Base-by-base conservation (phyloP, 2,329 filamentous ascomycete genomes). In the Penicillium sp. region DNA sequence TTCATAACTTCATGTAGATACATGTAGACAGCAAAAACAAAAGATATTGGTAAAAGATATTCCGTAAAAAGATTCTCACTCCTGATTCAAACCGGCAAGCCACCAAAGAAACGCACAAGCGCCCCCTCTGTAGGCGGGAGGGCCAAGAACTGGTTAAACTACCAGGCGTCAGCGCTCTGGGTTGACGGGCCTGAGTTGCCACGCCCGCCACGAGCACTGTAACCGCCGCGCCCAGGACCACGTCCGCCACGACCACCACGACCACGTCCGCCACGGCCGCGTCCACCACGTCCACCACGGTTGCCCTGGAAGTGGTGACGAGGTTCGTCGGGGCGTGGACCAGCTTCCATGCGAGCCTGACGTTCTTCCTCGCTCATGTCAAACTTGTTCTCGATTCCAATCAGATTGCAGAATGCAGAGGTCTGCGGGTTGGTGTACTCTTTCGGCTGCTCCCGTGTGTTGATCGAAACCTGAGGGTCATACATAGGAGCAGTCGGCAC, bases 351-450 rank as follows among this genome's bases (percentile, higher is more conserved):
- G 58, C 88, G 81, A 58, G 80, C 79, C 15, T 78, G 76, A 50
- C 86, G 83, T 72, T 96, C 90, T 67, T 91, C 86, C 2, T 88
- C 83, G n/a, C 78, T 86, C 2, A 89, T 84, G 66, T 89, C 82
- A 79, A 88, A 96, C 10, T 87, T 81, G 71, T 97, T 96, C 6
- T 84, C 78, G 35, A 99, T 86, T 9, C 83, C 86, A 1, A 97
- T 68, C 55, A 97, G 76, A 55, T 87, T 79, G 74, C 94, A 99
- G 70, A 93, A 97, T 3, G 80, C 76, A n/a, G 79, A 80, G 7
- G 92, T 97, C 76, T 97, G 93, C 13, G 89, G 88, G 69, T 94
- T 97, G 4, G 86, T 91, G 71, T 93, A 93, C 75, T 97, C 93
- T 1, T 81, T 78, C 1, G 92, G 91, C 71, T 86, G 83, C n/a